A percentile compares a stretch with the other conserved stretches of the same genome.
phyloP scores from a whole-genome alignment of 2,329 filamentous ascomycete species.

The Aureobasidium lini region DNA sequence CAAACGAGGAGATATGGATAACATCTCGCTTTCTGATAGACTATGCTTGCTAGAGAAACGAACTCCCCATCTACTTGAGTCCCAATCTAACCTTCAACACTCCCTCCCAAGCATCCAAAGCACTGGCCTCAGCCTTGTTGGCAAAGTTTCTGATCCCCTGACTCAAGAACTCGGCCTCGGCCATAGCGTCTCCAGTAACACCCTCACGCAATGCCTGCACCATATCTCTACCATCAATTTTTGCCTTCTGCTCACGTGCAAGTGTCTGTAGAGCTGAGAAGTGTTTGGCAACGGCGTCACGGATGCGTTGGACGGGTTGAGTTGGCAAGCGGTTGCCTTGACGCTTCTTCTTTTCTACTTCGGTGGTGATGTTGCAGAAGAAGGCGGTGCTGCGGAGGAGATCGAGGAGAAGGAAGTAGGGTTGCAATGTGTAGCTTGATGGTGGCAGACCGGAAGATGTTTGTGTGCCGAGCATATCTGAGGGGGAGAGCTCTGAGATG shows the following conservation, averaged over 20 bases:
- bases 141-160: constrained; percentile 6
- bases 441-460: constrained; percentile 11
- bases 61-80: background rate
- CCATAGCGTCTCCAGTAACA: constrained; percentile 1
- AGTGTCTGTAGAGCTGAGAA: constrained; percentile 20
- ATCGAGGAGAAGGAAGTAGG: constrained; percentile 20
- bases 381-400: constrained; percentile 22
- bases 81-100: constrained; percentile 12
- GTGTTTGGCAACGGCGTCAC: constrained; percentile 17
- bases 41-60: background rate
- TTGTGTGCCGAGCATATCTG: constrained; percentile 5
- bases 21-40: background rate
- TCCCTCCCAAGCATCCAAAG: constrained; percentile 13
- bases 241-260: constrained; percentile 19
- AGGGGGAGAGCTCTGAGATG: background rate
- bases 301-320: constrained; percentile 14
- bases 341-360: constrained; percentile 9
- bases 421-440: constrained; percentile 15
- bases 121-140: constrained; percentile 12
- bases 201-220: constrained; percentile 14
- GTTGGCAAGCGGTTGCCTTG: background rate
- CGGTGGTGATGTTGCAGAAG: constrained; percentile 18
- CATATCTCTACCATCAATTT: constrained; percentile 15
- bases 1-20: no score
- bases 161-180: background rate